Evolutionary conservation across 371 early-diverging fungal genomes (phyloP).

Genomic region (Mucor racemosus): DNA sequence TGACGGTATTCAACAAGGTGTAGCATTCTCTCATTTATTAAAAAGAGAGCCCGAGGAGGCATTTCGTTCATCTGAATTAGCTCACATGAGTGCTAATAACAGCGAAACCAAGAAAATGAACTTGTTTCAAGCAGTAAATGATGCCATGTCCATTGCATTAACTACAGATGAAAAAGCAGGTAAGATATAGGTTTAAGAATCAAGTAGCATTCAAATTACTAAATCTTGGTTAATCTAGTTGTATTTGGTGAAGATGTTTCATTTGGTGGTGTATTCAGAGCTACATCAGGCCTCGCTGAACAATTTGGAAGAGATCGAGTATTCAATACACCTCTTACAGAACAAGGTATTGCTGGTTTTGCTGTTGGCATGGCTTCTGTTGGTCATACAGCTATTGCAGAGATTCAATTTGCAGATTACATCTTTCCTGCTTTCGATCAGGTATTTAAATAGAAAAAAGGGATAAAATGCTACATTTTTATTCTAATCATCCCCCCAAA

Average conservation of each 20-base stretch:
- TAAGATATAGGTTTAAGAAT: slow-evolving; percentile 1
- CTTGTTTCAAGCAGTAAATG: slow-evolving; percentile 93
- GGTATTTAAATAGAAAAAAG: slow-evolving; percentile 39
- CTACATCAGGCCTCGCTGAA: slow-evolving; percentile 90
- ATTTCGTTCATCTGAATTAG: slow-evolving; percentile 78
- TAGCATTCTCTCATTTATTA: slow-evolving; percentile 75
- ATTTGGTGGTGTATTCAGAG: slow-evolving; percentile 97
- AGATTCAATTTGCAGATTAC: slow-evolving; percentile 98
- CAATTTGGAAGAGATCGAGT: slow-evolving; percentile 92
- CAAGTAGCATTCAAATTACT: too few species aligned
- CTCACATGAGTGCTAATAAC: slow-evolving; percentile 58
- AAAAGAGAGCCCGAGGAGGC: slow-evolving; percentile 73
- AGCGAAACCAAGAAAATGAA: slow-evolving; percentile 91
- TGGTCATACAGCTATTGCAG: slow-evolving; percentile 97
- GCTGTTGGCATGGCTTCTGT: slow-evolving; percentile 97
- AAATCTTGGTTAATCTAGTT: slow-evolving; percentile 45
- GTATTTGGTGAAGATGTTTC: slow-evolving; percentile 98
- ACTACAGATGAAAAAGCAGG: slow-evolving; percentile 89
- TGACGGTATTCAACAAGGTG: slow-evolving; percentile 84
- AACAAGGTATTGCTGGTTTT: slow-evolving; percentile 97
- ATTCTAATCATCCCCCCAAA: not conserved
- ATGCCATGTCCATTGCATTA: slow-evolving; percentile 89
- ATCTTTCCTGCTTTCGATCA: slow-evolving; percentile 98
- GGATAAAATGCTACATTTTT: not conserved
- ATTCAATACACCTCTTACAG: slow-evolving; percentile 96